These are phyloP conservation scores for Eucalyptus grandis DNA, from an alignment of 345 rosid species.

Conservation along the genomic window DNA sequence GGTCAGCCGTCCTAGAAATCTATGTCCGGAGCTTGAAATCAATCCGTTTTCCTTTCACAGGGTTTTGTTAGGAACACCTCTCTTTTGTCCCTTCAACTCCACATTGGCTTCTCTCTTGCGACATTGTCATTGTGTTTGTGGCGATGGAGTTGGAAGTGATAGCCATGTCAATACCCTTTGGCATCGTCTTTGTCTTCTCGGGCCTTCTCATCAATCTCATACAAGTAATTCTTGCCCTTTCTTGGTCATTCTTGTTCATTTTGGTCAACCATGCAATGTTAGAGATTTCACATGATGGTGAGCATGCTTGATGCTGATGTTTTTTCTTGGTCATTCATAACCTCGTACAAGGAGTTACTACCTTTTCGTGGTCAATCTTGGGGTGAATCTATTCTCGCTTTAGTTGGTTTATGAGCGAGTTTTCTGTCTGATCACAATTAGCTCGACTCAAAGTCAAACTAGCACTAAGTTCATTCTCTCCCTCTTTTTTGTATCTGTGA, in stretches of 20 bases:
- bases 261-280: not conserved
- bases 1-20: no score
- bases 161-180: not conserved
- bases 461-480: not conserved
- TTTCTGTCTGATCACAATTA: not conserved
- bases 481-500: not conserved
- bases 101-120: not conserved
- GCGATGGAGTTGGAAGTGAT: not conserved
- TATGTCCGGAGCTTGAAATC: no score
- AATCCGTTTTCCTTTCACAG: no score
- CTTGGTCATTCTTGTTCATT: not conserved
- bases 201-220: constrained; percentile 49
- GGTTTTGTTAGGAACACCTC: no score
- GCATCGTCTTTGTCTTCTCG: not conserved
- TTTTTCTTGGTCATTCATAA: not conserved
- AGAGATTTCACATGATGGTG: not conserved
- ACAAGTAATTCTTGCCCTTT: constrained; percentile 18
- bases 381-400: not conserved
- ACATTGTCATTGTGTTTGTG: not conserved
- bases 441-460: not conserved
- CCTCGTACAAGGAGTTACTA: not conserved
- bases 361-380: not conserved
- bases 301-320: not conserved
- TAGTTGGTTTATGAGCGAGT: not conserved
- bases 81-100: not conserved